Evolutionary conservation across 139 green algal genomes (phyloP), one percentile per base, ranked within the genome.

Genomic region (Pseudopediastrum boryanum): DNA sequence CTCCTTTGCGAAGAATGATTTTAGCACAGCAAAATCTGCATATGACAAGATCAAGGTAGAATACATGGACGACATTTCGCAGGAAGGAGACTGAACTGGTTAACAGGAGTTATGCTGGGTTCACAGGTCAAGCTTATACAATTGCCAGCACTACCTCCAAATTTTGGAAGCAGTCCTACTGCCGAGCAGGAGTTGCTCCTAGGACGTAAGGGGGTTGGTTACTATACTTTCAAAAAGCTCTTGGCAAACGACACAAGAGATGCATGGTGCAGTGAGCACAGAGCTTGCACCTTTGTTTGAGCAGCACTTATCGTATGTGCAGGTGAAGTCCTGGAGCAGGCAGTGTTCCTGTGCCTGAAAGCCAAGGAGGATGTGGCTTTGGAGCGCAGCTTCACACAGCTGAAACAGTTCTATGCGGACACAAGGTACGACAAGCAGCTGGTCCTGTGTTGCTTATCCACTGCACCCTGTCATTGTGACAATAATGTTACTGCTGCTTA

Each of bases 331-430:
- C 80, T 97, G 56, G 96, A 99, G 83, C 79, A 94, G 54, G 95
- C 93, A 4, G 93, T 97, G 21, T 71, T 97, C 10, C 70, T 98
- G 29, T 90, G 79, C n/a, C 79, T 98, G 1, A 83, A 89, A 71
- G 62, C 83, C 64, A 72, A 93, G 54, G 93, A 98, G 66, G 92
- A 98, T 63, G 84, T 67, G 25, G 90, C 86, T 1, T 97, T 98
- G 81, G 96, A 99, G 85, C 85, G 94, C 39, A 90, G 94, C 71
- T 98, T 94, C 63, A 61, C 87, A 36, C 95, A 98, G 85, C 85
- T 99, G 43, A 89, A 90, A 31, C 87, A 88, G 27, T 98, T 96
- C 74, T 98, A 98, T 84, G 87, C 83, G 19, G 96, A 99, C 70
- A 93, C 90, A 21, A 86, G 85, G 93, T 94, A 21, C 51, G 29